phyloP scores from a whole-genome alignment of 176 grass and related monocot species.

The Guadua angustifolia region DNA sequence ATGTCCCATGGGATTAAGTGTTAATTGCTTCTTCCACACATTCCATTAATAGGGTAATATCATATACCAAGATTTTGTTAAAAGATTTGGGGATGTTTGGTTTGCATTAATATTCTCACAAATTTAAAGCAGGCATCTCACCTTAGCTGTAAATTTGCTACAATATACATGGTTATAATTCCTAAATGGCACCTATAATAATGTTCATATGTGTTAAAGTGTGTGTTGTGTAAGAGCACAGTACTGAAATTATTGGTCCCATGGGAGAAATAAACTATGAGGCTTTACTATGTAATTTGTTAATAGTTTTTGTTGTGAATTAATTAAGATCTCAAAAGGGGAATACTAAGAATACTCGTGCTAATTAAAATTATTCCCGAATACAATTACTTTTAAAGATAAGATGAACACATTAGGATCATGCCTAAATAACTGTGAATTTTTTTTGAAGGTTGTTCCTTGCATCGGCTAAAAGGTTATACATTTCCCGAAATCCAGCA shows the following conservation, averaged over 20 bases:
- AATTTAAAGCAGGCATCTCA: not conserved
- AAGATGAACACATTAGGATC: not conserved
- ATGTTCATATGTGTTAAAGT: not conserved
- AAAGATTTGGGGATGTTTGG: not conserved
- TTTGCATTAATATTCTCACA: not conserved
- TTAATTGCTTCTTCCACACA: not conserved
- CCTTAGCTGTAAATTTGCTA: not conserved
- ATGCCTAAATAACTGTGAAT: not conserved
- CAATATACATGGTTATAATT: not conserved
- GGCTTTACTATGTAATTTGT: not conserved
- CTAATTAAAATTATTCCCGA: not conserved
- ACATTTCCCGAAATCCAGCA: slow-evolving; percentile 57
- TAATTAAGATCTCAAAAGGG: not conserved
- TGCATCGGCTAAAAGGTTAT: slow-evolving; percentile 71
- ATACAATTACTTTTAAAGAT: not conserved
- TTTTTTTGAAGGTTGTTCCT: slow-evolving; percentile 67
- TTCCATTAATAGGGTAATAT: not conserved
- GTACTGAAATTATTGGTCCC: not conserved
- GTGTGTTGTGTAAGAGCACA: not conserved
- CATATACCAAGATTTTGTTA: not conserved
- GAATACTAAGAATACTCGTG: not conserved
- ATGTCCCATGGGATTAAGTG: slow-evolving; percentile 96
- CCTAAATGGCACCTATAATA: not conserved
- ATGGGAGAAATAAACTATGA: not conserved
- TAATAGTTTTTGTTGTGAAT: not conserved